phyloP scores from a whole-genome alignment of 305 asterid species.

The Solanum hybrid region DNA sequence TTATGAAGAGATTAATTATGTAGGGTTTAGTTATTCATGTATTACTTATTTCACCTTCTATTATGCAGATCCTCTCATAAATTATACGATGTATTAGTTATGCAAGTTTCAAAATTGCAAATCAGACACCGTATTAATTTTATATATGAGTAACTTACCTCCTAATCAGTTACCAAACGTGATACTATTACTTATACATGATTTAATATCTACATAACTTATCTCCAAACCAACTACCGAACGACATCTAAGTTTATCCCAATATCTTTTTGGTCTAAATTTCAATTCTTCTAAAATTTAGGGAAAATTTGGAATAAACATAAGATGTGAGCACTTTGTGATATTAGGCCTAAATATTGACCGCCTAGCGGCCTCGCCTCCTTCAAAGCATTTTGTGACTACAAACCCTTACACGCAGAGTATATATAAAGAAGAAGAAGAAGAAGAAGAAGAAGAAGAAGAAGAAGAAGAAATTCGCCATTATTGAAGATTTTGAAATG shows the following conservation, averaged over 20 bases:
- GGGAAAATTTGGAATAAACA: not conserved
- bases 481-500: conserved; percentile 19
- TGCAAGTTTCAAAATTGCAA: no score
- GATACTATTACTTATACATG: no score
- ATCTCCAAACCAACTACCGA: not conserved
- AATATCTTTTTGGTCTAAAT: not conserved
- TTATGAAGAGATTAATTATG: no score
- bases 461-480: not conserved
- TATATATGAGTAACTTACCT: accelerated
- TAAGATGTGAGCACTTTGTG: not conserved
- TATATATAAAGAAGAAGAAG: not conserved
- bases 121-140: no score
- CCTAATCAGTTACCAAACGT: no score
- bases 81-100: no score
- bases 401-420: not conserved
- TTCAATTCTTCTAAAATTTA: not conserved
- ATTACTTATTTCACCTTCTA: no score
- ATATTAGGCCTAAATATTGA: not conserved
- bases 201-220: no score
- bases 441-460: not conserved
- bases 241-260: accelerated
- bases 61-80: no score
- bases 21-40: no score
- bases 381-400: not conserved
- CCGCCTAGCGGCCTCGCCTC: not conserved